Evolutionary conservation across 768 basidiomycete genomes (phyloP), one percentile per base, ranked within the genome.

Genomic region (Rhizopogon vinicolor): DNA sequence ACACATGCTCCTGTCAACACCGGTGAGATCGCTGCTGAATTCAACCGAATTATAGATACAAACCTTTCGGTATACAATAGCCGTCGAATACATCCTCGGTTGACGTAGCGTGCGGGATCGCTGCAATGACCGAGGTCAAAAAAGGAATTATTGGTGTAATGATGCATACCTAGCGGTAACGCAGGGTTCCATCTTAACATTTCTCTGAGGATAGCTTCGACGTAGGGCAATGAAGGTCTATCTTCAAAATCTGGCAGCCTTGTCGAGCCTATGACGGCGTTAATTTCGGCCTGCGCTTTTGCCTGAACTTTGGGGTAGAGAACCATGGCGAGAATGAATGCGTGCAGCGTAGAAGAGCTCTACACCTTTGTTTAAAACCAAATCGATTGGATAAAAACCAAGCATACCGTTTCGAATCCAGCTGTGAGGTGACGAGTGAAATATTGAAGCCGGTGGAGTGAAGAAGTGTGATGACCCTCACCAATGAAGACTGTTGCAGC

Each of bases 1-100:
- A 68, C 52, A 42, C 53, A 16, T n/a, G 65, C 45, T 39, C 63
- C 67, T 68, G 46, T 5, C 2, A n/a, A 19, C 29, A n/a, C 7
- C 31, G 9, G 31, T 5, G 18, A 13, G 19, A 22, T 50, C 33
- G 13, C 40, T 13, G 2, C 12, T 18, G 31, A 29, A 44, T 22
- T 22, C 14, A 2, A 49, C 7, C 14, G 31, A 18, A 18, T n/a
- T 31, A 25, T 44, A n/a, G 10, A 6, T 5, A 41, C 58, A n/a
- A n/a, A 58, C 82, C 83, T 54, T 75, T 74, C 5, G 83, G 83
- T 53, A 85, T 85, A 2, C 77, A 63, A 41, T 76, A 77, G 12
- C 74, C 73, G 37, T 72, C 65, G 52, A 77, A 79, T 14, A 70
- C 46, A 41, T 78, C 76, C 52, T 77, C 75, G 41, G 69, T 63